Evolutionary conservation across 805 yeast species (phyloP).

Genomic region (Candida fluviatilis): DNA sequence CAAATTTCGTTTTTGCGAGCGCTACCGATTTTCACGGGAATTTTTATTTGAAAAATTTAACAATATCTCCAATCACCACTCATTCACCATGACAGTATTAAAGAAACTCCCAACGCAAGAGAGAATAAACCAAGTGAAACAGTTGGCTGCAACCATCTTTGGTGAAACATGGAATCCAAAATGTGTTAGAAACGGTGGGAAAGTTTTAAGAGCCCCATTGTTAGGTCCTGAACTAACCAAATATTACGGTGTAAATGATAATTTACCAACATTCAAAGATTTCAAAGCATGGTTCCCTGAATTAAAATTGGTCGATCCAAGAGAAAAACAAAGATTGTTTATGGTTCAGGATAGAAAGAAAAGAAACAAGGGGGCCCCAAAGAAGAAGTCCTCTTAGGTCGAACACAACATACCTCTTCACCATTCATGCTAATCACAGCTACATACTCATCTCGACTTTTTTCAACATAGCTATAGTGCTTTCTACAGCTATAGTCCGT

Average conservation of each 20-base stretch:
- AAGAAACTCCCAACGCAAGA: constrained; percentile 37
- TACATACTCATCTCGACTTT: too few relatives aligned
- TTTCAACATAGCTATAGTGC: too few relatives aligned
- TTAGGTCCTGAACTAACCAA: constrained; percentile 67
- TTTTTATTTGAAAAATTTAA: background rate
- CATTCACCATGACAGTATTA: constrained; percentile 19
- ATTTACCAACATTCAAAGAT: constrained; percentile 60
- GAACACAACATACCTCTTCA: too few relatives aligned
- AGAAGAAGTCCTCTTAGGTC: constrained; percentile 42
- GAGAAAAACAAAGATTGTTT: constrained; percentile 63
- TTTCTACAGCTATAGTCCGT: too few relatives aligned
- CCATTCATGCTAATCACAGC: too few relatives aligned
- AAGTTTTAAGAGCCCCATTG: constrained; percentile 61
- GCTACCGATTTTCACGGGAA: background rate
- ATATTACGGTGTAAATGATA: constrained; percentile 68
- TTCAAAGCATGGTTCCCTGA: constrained; percentile 51
- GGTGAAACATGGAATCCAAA: constrained; percentile 69
- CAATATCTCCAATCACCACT: background rate
- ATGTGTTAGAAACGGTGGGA: constrained; percentile 65
- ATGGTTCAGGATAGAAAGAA: constrained; percentile 65
- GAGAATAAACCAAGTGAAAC: constrained; percentile 53
- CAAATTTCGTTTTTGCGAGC: too few relatives aligned
- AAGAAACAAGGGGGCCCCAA: constrained; percentile 88
- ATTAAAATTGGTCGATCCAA: constrained; percentile 55
- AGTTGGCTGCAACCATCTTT: constrained; percentile 62